Percentiles rank a stretch among this genome's conserved stretches.
These are phyloP conservation scores for Conticribra guillardii DNA, from an alignment of 108 stramenopile species.

Conservation along the genomic window DNA sequence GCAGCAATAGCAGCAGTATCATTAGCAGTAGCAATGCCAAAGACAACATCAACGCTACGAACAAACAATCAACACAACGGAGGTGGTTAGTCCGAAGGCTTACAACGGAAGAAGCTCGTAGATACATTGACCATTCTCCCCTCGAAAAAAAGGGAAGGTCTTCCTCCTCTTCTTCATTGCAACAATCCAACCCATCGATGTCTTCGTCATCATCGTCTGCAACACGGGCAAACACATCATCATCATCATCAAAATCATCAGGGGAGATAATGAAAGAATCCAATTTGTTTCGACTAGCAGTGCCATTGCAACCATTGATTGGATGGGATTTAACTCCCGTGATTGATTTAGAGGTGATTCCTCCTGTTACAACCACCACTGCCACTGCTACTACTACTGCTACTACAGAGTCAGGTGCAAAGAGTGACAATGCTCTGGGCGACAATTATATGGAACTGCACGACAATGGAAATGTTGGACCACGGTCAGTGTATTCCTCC, in stretches of 20 bases:
- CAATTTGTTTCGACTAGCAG: constrained; percentile 50
- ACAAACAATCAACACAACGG: constrained; percentile 9
- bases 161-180: too few relatives aligned
- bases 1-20: too few relatives aligned
- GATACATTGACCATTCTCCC: constrained; percentile 21
- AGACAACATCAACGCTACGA: constrained; percentile 1
- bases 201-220: not conserved
- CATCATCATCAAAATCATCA: not conserved
- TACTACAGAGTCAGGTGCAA: too few relatives aligned
- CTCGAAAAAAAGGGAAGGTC: too few relatives aligned
- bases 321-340: constrained; percentile 56
- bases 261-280: constrained; percentile 27
- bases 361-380: constrained; percentile 13
- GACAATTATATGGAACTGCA: too few relatives aligned
- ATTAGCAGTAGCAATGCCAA: too few relatives aligned
- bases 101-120: constrained; percentile 25
- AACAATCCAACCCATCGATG: not conserved
- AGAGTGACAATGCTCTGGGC: too few relatives aligned
- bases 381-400: not conserved
- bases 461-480: too few relatives aligned
- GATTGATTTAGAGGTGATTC: constrained; percentile 55
- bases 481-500: not conserved
- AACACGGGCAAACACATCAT: too few relatives aligned
- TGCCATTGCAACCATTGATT: constrained; percentile 49
- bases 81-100: constrained; percentile 49